A percentile compares a stretch with the other conserved stretches of the same genome.
Evolutionary conservation across 2,329 filamentous ascomycete species (phyloP).

Genomic region (Colletotrichum australisinense): DNA sequence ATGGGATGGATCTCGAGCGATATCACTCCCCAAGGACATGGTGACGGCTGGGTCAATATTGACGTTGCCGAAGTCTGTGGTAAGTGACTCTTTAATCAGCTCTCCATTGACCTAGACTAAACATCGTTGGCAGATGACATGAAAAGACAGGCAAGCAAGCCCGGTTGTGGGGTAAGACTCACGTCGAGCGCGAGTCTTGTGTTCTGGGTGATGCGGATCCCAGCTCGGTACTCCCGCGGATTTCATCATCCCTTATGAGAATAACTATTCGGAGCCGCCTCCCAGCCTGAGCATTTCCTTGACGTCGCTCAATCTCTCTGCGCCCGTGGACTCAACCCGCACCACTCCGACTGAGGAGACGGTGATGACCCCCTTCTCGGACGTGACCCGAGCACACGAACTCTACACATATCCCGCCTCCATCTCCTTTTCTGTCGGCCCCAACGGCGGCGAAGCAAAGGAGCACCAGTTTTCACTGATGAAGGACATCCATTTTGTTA

Average conservation of each 20-base stretch:
- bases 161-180: conserved; percentile 70
- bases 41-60: conserved; percentile 70
- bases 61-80: conserved; percentile 65
- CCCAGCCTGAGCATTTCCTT: conserved; percentile 62
- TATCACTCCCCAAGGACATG: conserved; percentile 61
- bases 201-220: conserved; percentile 69
- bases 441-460: conserved; percentile 52
- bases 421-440: conserved; percentile 51
- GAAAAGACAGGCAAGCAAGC: conserved; percentile 64
- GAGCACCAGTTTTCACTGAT: conserved; percentile 58
- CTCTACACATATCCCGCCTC: conserved; percentile 54
- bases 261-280: conserved; percentile 59
- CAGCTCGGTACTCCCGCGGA: conserved; percentile 67
- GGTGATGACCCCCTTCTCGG: conserved; percentile 51
- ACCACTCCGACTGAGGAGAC: conserved; percentile 57
- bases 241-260: conserved; percentile 71
- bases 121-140: conserved; percentile 55
- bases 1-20: conserved; percentile 77
- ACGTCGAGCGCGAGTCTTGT: conserved; percentile 69
- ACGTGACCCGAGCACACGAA: conserved; percentile 44
- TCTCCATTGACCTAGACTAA: conserved; percentile 9
- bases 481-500: conserved; percentile 74
- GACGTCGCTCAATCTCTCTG: conserved; percentile 60
- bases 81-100: conserved; percentile 44
- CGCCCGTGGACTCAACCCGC: conserved; percentile 55